Conservation (phyloP, 257 asterid species). For the Lavandula angustifolia region DNA sequence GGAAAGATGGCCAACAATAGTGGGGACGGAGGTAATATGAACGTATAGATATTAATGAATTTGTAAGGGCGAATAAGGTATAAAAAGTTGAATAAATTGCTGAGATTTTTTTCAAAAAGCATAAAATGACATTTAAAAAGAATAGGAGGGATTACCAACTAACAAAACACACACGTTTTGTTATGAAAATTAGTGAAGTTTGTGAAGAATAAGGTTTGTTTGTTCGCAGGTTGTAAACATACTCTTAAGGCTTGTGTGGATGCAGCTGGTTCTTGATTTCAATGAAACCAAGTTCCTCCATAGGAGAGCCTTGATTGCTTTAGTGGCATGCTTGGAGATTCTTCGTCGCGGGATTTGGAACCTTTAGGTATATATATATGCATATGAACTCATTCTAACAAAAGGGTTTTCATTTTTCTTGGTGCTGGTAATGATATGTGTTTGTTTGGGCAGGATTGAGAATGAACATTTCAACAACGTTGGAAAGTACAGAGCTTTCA, state of each 20-base stretch:
- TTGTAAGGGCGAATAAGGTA: too few relatives aligned
- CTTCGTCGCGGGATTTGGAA: constrained; percentile 90
- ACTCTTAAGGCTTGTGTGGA: constrained; percentile 80
- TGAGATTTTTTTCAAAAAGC: too few relatives aligned
- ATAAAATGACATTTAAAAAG: too few relatives aligned
- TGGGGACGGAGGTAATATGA: too few relatives aligned
- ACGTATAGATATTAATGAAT: too few relatives aligned
- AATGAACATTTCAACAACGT: constrained; percentile 85
- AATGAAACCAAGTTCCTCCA: constrained; percentile 51
- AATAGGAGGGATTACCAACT: too few relatives aligned
- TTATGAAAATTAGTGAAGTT: too few relatives aligned
- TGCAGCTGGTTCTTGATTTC: constrained; percentile 76
- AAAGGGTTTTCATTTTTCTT: background rate
- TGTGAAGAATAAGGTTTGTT: too few relatives aligned
- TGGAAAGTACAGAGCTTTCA: constrained; percentile 71
- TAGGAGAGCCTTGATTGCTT: constrained; percentile 48
- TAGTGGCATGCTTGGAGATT: constrained; percentile 76
- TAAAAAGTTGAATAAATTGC: too few relatives aligned
- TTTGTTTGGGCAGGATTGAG: constrained; percentile 54
- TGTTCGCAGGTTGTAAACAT: constrained; percentile 58
- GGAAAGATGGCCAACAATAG: too few relatives aligned
- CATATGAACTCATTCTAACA: too few relatives aligned
- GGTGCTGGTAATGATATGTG: background rate
- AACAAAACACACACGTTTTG: too few relatives aligned
- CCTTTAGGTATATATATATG: constrained; percentile 64